Percentiles rank a stretch among this genome's conserved stretches.
Conservation (phyloP, 2,329 filamentous ascomycete genomes). For the Aspergillus sp. region DNA sequence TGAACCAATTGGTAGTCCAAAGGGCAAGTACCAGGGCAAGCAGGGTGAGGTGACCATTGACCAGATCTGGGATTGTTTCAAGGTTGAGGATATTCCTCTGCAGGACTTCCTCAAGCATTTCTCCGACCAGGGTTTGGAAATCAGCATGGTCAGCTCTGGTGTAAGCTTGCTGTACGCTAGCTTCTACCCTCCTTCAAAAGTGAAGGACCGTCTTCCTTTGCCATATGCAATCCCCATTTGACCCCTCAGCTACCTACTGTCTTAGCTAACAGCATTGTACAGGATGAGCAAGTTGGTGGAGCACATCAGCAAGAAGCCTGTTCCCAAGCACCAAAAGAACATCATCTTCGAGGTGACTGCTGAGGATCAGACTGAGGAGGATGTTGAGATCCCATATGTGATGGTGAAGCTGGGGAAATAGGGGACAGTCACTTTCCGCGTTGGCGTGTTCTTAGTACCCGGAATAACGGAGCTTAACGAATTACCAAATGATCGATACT, state of each 20-base stretch:
- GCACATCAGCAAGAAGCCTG: slow-evolving; percentile 80
- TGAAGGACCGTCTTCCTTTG: slow-evolving; percentile 72
- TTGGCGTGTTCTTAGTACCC: not conserved
- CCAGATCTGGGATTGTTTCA: slow-evolving; percentile 97
- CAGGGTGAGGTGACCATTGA: slow-evolving; percentile 73
- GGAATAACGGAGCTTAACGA: too few species aligned
- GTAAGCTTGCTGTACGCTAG: slow-evolving; percentile 89
- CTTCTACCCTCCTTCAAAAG: slow-evolving; percentile 77
- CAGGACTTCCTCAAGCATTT: slow-evolving; percentile 77
- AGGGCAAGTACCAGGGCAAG: slow-evolving; percentile 77
- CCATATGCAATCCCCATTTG: slow-evolving; percentile 43
- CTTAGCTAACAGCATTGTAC: slow-evolving; percentile 19
- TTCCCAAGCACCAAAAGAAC: slow-evolving; percentile 86
- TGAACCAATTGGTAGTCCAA: slow-evolving; percentile 88
- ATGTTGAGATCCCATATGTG: slow-evolving; percentile 95
- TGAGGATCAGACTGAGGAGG: slow-evolving; percentile 79
- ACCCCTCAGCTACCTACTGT: not conserved
- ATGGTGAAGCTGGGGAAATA: slow-evolving; percentile 64
- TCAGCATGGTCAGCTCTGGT: slow-evolving; percentile 94
- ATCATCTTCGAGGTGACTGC: slow-evolving; percentile 94
- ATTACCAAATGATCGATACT: too few species aligned
- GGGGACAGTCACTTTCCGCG: not conserved
- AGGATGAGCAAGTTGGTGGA: slow-evolving; percentile 86
- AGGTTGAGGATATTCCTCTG: slow-evolving; percentile 77
- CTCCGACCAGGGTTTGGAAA: slow-evolving; percentile 66